Evolutionary conservation across 148 eudicot genomes (phyloP).

Genomic region (Nepenthes gracilis): DNA sequence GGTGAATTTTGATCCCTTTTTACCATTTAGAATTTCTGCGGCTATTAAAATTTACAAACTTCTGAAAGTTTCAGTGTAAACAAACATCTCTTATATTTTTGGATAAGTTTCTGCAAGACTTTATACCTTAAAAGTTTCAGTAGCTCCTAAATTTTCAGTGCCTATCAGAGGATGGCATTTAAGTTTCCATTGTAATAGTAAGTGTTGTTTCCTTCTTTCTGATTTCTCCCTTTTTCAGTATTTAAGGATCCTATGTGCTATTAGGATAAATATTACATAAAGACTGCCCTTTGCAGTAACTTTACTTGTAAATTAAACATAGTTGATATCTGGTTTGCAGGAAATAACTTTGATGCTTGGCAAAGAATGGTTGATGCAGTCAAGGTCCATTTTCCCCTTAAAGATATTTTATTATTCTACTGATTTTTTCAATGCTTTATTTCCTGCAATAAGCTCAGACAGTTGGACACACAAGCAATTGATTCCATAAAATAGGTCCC

Average conservation of each 20-base stretch:
- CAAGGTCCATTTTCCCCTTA: constrained; percentile 19
- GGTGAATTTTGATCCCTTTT: not conserved
- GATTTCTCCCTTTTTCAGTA: too few species aligned
- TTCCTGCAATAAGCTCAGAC: not conserved
- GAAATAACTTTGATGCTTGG: constrained; percentile 21
- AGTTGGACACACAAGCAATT: not conserved
- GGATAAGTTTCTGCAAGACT: too few species aligned
- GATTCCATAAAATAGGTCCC: not conserved
- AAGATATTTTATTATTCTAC: not conserved
- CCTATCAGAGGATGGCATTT: too few species aligned
- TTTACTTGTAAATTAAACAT: not conserved
- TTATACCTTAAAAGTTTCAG: too few species aligned
- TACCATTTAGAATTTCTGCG: too few species aligned
- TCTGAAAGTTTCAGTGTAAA: too few species aligned
- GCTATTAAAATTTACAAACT: too few species aligned
- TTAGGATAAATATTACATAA: not conserved
- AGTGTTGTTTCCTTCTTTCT: too few species aligned
- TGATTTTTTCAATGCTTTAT: not conserved
- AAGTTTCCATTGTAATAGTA: too few species aligned
- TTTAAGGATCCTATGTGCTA: too few species aligned
- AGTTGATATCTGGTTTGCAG: constrained; percentile 12
- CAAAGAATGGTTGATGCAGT: constrained; percentile 37
- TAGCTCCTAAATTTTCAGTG: too few species aligned
- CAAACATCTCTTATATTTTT: too few species aligned
- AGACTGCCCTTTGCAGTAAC: not conserved